Conservation (phyloP, 352 stramenopile species). For the Pythium dissimile region DNA sequence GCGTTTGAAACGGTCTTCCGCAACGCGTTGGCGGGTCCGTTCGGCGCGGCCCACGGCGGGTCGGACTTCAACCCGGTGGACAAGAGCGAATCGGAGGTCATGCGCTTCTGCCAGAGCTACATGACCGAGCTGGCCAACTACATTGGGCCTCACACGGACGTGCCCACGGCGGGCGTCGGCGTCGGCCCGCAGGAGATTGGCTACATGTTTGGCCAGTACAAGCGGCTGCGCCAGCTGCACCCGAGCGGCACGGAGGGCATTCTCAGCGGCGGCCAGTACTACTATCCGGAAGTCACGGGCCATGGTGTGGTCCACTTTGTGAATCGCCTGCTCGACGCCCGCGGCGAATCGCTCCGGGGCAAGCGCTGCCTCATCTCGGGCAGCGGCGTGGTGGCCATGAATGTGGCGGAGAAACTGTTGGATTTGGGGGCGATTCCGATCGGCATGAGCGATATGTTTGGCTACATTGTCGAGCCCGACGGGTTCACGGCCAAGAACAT, state of each 20-base stretch:
- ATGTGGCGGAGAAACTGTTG: constrained; percentile 93
- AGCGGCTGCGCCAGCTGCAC: constrained; percentile 89
- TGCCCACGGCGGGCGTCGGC: constrained; percentile 94
- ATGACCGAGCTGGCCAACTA: constrained; percentile 98
- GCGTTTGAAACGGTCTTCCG: constrained; percentile 96
- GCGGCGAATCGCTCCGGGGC: constrained; percentile 91
- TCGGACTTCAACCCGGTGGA: constrained; percentile 97
- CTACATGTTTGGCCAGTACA: constrained; percentile 98
- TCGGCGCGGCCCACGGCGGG: constrained; percentile 83
- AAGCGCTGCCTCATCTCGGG: constrained; percentile 97
- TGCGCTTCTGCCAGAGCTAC: constrained; percentile 98
- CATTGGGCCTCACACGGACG: constrained; percentile 95
- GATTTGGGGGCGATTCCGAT: constrained; percentile 95
- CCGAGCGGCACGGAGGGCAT: constrained; percentile 80
- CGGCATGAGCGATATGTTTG: constrained; percentile 94
- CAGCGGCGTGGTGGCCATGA: constrained; percentile 92
- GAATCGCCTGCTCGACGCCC: constrained; percentile 90
- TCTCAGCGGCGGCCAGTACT: constrained; percentile 85
- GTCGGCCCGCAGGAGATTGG: constrained; percentile 93
- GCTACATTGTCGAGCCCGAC: constrained; percentile 94
- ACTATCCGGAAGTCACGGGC: constrained; percentile 91
- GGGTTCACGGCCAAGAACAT: constrained; percentile 73
- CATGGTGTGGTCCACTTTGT: constrained; percentile 96
- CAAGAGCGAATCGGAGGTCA: constrained; percentile 97
- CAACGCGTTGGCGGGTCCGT: constrained; percentile 90